These are phyloP conservation scores for Penicillium italicum DNA, from an alignment of 2,329 filamentous ascomycete species.

Conservation along the genomic window DNA sequence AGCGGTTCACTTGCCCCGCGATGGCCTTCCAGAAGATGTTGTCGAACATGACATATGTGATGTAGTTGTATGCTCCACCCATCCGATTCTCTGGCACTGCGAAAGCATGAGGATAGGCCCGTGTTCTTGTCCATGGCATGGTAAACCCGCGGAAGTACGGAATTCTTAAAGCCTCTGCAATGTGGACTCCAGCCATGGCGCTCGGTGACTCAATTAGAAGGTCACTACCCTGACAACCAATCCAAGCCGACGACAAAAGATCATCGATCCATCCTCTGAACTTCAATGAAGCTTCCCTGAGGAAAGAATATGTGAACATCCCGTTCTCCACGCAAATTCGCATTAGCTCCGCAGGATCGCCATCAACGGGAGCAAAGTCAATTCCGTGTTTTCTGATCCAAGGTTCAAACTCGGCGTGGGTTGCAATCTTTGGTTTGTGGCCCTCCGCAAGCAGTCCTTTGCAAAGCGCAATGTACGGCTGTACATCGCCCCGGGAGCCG, in stretches of 20 bases:
- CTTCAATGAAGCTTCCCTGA: constrained; percentile 78
- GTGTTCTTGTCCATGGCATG: constrained; percentile 97
- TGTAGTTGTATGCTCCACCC: constrained; percentile 91
- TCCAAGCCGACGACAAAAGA: constrained; percentile 75
- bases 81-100: constrained; percentile 89
- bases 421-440: constrained; percentile 82
- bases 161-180: constrained; percentile 86
- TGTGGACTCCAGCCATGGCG: constrained; percentile 96
- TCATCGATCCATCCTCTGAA: constrained; percentile 96
- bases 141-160: constrained; percentile 97
- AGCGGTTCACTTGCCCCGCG: constrained; percentile 83
- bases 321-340: constrained; percentile 93
- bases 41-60: constrained; percentile 95
- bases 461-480: constrained; percentile 95
- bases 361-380: constrained; percentile 81
- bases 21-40: constrained; percentile 96
- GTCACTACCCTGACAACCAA: constrained; percentile 80
- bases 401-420: constrained; percentile 80
- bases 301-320: constrained; percentile 90
- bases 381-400: constrained; percentile 95
- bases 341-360: constrained; percentile 93
- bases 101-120: constrained; percentile 95
- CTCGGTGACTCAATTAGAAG: constrained; percentile 92
- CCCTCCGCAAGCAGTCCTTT: constrained; percentile 86
- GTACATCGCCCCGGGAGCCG: constrained; percentile 90